Evolutionary conservation across 169 alveolate genomes (phyloP).

Genomic region (Eimeria tenella): DNA sequence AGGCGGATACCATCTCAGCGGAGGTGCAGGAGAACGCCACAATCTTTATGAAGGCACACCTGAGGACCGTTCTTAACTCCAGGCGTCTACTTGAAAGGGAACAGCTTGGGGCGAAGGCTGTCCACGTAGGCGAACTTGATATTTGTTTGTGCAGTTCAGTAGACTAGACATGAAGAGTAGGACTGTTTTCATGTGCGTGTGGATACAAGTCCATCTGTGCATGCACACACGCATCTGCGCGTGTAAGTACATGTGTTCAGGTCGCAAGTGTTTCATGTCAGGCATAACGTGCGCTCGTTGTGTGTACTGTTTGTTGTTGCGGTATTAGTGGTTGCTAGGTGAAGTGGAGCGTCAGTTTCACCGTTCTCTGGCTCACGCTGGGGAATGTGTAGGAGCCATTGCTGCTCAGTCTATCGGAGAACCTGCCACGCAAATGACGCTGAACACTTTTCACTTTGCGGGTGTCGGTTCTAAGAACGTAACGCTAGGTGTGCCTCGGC

Average conservation of each 20-base stretch:
- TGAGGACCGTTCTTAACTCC: constrained; percentile 95
- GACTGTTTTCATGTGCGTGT: background rate
- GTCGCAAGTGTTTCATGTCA: no score
- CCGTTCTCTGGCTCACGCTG: constrained; percentile 98
- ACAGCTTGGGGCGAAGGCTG: constrained; percentile 93
- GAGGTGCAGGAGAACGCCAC: constrained; percentile 96
- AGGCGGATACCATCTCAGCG: constrained; percentile 80
- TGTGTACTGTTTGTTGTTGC: no score
- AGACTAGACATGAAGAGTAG: background rate
- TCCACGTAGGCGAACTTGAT: constrained; percentile 21
- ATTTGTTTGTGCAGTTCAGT: background rate
- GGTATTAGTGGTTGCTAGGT: constrained; percentile 95
- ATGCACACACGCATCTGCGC: background rate
- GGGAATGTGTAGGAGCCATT: constrained; percentile 98
- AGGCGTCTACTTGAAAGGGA: constrained; percentile 96
- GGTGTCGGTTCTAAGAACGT: constrained; percentile 99
- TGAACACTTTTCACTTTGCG: constrained; percentile 99
- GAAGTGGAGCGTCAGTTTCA: constrained; percentile 97
- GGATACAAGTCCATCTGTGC: background rate
- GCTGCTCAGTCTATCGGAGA: constrained; percentile 99
- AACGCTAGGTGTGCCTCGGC: constrained; percentile 99
- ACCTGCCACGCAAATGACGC: constrained; percentile 99
- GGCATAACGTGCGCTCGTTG: no score
- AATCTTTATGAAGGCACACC: constrained; percentile 94
- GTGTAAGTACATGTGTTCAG: background rate